Conservation (phyloP, 225 moss, liverwort and hornwort species). For the Bryoerythrophyllum caledonicum region DNA sequence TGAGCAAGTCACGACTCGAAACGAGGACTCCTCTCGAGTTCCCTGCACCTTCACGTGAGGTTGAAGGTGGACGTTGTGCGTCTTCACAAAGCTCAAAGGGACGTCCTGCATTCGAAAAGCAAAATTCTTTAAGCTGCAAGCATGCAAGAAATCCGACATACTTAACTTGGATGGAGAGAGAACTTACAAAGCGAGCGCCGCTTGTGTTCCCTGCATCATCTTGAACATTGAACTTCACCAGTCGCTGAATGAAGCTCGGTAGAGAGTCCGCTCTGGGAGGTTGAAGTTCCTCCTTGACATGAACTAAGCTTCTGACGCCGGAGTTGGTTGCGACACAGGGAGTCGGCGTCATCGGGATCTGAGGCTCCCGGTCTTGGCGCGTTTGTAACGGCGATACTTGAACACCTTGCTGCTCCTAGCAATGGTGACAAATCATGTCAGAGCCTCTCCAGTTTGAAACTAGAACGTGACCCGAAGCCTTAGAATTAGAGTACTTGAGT, state of each 20-base stretch:
- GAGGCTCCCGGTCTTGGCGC: too few relatives aligned
- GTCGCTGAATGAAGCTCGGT: constrained; percentile 10
- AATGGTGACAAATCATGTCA: too few relatives aligned
- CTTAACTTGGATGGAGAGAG: too few relatives aligned
- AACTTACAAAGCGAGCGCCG: constrained; percentile 16
- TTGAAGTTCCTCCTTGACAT: background rate
- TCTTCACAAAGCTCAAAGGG: constrained; percentile 9
- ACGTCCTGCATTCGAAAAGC: background rate
- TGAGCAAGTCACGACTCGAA: constrained; percentile 1
- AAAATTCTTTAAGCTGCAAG: background rate
- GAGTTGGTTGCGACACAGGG: too few relatives aligned
- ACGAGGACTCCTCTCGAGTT: background rate
- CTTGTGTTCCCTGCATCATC: constrained; percentile 14
- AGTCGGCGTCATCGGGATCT: too few relatives aligned
- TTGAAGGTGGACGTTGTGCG: constrained; percentile 4
- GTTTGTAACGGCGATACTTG: too few relatives aligned
- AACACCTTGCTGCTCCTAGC: too few relatives aligned
- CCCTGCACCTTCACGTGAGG: constrained; percentile 5
- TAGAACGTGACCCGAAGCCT: too few relatives aligned
- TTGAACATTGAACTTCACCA: background rate
- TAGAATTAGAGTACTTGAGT: background rate
- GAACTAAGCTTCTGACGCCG: background rate
- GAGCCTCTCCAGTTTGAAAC: too few relatives aligned
- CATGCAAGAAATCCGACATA: background rate
- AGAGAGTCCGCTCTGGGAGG: background rate